A percentile compares a stretch with the other conserved stretches of the same genome.
Conservation (phyloP, 805 yeast genomes). For the Brettanomyces bruxellensis region DNA sequence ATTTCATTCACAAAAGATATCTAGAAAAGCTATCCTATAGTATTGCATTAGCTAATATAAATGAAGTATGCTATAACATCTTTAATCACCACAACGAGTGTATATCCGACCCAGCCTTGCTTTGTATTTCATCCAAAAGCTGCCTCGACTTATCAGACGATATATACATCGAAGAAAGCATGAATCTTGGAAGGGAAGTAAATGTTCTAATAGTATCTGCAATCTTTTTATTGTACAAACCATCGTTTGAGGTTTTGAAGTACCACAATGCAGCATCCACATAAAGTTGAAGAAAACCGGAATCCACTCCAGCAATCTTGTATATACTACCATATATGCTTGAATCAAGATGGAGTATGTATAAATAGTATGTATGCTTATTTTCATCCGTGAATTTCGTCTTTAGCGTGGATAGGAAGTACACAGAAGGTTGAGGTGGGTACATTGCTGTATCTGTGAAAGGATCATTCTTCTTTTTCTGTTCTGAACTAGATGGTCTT, state of each 20-base stretch:
- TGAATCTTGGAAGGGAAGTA: conserved; percentile 28
- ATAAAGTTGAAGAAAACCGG: conserved; percentile 37
- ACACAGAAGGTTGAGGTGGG: conserved; percentile 41
- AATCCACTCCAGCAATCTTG: conserved; percentile 37
- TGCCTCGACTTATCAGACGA: conserved; percentile 7
- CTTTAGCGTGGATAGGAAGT: conserved; percentile 32
- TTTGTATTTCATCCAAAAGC: conserved; percentile 1
- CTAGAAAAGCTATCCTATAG: too few species aligned
- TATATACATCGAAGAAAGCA: conserved; percentile 28
- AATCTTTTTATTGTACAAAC: conserved; percentile 10
- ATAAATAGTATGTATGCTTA: conserved; percentile 23
- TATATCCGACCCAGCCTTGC: conserved; percentile 2
- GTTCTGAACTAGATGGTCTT: background rate
- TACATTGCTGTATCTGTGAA: conserved; percentile 10
- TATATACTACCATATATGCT: conserved; percentile 25
- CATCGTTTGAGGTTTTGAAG: conserved; percentile 13
- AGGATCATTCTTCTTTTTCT: background rate
- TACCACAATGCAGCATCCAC: conserved; percentile 29
- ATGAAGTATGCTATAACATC: background rate
- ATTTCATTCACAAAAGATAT: background rate
- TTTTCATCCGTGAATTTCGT: conserved; percentile 7
- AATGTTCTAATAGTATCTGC: conserved; percentile 19
- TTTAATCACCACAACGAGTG: conserved; percentile 3
- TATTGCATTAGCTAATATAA: background rate
- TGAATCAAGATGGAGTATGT: conserved; percentile 25